These are phyloP conservation scores for Hypoxylon rubiginosum DNA, from an alignment of 2,329 filamentous ascomycete species.

Conservation along the genomic window DNA sequence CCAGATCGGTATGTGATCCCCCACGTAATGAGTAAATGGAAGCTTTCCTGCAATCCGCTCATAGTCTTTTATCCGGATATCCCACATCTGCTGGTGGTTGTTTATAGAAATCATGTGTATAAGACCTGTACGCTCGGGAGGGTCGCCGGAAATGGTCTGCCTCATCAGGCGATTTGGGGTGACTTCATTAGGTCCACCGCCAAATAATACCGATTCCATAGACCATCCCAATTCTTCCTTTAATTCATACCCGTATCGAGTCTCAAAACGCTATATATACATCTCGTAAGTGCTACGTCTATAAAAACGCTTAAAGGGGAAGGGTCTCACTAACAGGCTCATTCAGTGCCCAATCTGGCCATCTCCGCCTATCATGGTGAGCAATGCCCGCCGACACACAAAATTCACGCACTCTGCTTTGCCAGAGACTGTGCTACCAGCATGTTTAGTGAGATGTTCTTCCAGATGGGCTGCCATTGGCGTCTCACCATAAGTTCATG, in stretches of 20 bases:
- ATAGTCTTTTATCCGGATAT: too few species aligned
- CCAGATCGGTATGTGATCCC: conserved; percentile 3
- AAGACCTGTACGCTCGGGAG: not conserved
- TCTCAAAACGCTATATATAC: not conserved
- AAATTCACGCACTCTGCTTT: not conserved
- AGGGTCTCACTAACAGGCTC: not conserved
- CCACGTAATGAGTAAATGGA: not conserved
- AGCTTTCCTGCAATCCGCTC: too few species aligned
- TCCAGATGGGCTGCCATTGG: not conserved
- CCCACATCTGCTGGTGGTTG: too few species aligned
- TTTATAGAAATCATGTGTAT: not conserved
- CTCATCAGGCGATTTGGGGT: too few species aligned
- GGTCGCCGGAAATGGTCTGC: too few species aligned
- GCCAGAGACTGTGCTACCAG: not conserved
- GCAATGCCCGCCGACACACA: too few species aligned
- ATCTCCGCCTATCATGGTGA: too few species aligned
- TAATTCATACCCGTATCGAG: too few species aligned
- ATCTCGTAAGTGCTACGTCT: not conserved
- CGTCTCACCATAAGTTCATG: conserved; percentile 3
- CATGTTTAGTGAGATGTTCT: not conserved
- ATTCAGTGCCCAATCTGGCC: too few species aligned
- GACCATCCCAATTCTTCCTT: not conserved
- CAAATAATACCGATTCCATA: not conserved
- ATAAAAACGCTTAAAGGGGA: not conserved
- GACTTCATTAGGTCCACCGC: too few species aligned